Conservation (phyloP, 108 stramenopile species). For the Pseudonitzschia delicatissima region DNA sequence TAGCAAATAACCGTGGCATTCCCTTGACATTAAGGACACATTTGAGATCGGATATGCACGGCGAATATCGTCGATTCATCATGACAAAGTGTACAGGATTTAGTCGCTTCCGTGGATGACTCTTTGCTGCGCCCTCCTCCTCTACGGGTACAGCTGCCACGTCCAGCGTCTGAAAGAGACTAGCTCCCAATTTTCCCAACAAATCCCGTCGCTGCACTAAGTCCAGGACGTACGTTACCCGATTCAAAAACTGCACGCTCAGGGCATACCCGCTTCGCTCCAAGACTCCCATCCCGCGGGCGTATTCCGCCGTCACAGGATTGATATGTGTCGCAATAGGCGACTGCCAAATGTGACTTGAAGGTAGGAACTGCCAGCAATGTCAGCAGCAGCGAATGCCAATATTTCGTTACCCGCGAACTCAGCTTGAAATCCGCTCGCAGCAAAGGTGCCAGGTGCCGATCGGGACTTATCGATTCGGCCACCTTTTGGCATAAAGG, state of each 20-base stretch:
- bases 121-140: background rate
- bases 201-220: constrained; percentile 68
- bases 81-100: constrained; percentile 74
- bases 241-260: constrained; percentile 90
- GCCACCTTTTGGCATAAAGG: constrained; percentile 66
- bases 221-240: constrained; percentile 85
- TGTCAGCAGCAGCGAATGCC: constrained; percentile 87
- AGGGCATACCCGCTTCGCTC: constrained; percentile 85
- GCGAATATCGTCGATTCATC: constrained; percentile 82
- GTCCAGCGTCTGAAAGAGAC: constrained; percentile 59
- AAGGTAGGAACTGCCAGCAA: constrained; percentile 91
- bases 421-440: constrained; percentile 73
- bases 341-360: constrained; percentile 85
- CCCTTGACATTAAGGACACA: constrained; percentile 92
- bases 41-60: constrained; percentile 89
- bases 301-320: constrained; percentile 75
- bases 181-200: constrained; percentile 57
- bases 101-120: constrained; percentile 35
- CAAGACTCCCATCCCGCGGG: constrained; percentile 79
- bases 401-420: constrained; percentile 55
- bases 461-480: constrained; percentile 43
- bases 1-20: constrained; percentile 79
- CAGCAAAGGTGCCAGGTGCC: constrained; percentile 62
- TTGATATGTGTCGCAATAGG: constrained; percentile 87
- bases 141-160: constrained; percentile 38